Evolutionary conservation across 1,139 yeast species (phyloP).

Genomic region (Magnusiomyces suaveolens): DNA sequence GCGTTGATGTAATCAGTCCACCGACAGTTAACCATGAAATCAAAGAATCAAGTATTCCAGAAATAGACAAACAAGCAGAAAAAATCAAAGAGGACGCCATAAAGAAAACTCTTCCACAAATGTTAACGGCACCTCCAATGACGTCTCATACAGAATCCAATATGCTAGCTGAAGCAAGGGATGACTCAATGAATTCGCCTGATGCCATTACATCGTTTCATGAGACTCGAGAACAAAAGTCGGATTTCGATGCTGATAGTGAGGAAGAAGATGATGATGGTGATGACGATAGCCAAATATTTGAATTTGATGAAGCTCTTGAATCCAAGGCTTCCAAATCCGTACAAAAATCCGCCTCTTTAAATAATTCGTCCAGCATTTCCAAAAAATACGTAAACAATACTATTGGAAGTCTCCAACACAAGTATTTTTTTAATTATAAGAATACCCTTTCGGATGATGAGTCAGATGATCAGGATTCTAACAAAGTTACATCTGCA

Average conservation of each 20-base stretch:
- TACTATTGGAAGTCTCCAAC: not conserved
- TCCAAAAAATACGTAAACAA: constrained; percentile 1
- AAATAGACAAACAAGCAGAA: not conserved
- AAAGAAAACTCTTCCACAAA: not conserved
- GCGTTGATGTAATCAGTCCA: not conserved
- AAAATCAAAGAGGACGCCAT: constrained; percentile 1
- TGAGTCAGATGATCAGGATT: not conserved
- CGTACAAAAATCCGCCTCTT: not conserved
- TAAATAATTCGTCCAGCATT: no score
- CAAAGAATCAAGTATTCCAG: no score
- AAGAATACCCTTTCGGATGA: no score
- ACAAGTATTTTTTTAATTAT: no score
- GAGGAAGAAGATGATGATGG: constrained; percentile 3
- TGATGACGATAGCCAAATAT: constrained; percentile 10
- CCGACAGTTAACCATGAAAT: no score
- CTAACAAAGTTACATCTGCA: not conserved
- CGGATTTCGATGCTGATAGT: constrained; percentile 5
- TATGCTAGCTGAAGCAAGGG: no score
- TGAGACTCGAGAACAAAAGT: no score
- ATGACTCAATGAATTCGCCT: no score
- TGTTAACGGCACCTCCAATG: not conserved
- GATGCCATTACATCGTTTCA: no score
- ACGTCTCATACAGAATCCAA: not conserved
- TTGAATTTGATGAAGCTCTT: constrained; percentile 14
- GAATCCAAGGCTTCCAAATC: constrained; percentile 8